Percentiles rank a stretch among this genome's conserved stretches.
Evolutionary conservation across 495 filamentous ascomycete genomes (phyloP).

Genomic region (Astrocystis sublimbata): DNA sequence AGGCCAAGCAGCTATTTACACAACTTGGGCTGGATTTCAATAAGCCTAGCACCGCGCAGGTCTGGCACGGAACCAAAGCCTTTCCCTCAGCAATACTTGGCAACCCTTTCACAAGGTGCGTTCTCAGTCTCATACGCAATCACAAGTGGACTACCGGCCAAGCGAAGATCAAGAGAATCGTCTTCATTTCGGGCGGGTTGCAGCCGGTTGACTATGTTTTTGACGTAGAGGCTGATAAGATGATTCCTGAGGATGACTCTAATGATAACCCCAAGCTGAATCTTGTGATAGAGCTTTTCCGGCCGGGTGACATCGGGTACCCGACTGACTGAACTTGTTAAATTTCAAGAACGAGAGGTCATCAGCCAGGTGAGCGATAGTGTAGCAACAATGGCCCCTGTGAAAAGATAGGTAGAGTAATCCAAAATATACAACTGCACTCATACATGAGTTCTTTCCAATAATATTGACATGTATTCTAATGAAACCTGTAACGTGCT

Average conservation of each 20-base stretch:
- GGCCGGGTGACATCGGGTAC: slow-evolving; percentile 7
- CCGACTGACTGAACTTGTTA: neutral
- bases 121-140: neutral
- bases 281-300: slow-evolving; percentile 10
- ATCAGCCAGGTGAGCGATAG: neutral
- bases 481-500: neutral
- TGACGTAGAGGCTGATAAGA: no score
- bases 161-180: slow-evolving; percentile 10
- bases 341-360: neutral
- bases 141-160: neutral
- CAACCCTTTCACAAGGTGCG: slow-evolving; percentile 7
- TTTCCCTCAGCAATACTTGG: neutral
- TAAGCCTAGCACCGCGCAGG: neutral
- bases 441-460: no score
- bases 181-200: slow-evolving; percentile 8
- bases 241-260: no score
- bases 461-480: neutral
- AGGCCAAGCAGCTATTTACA: neutral
- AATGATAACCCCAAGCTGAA: neutral
- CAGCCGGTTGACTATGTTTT: neutral
- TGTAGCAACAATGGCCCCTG: neutral
- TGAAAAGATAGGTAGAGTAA: neutral
- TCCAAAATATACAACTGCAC: neutral
- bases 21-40: neutral
- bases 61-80: neutral